Evolutionary conservation across 805 yeast genomes (phyloP), one percentile per base, ranked within the genome.

Genomic region (Myxozyma neotropica): DNA sequence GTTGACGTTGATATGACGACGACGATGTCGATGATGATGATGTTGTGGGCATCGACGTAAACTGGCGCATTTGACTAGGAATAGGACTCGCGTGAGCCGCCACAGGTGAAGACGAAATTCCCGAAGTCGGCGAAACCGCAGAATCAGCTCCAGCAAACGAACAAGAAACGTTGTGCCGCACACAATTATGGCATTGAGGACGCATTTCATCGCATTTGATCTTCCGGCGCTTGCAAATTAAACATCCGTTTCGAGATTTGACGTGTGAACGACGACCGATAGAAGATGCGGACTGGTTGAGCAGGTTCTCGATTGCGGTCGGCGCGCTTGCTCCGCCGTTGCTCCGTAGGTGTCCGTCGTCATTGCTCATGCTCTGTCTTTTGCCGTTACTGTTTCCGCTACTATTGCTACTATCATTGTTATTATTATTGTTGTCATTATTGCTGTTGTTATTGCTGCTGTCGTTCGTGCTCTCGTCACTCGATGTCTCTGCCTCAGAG

Each of bases 101-200:
- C 12, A 46, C 21, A 35, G 49, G 23, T 10, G 50, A 19, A 10
- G 36, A 10, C 17, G 50, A 17, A 5, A 42, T 21, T 10, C 29
- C 29, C 48, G 48, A 48, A 13, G 40, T 51, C 8, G 59, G 53
- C 43, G 59, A 33, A 6, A 29, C 10, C 10, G 33, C 33, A 29
- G 10, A 6, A 29, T 29, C 13, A 51, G 45, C 5, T 48, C 26
- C 24, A n/a, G 29, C 24, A 33, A 48, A 61, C 29, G 65, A 57
- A 53, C 66, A 62, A 7, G 33, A 15, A n/a, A 57, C 64, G n/a
- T 51, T 51, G 47, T 63, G 76, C 62, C 81, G 76, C 27, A 73
- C 65, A 69, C 89, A 85, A 67, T 83, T 83, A 52, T 73, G 71
- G 66, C 89, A 85, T 48, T 75, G 73, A 2, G 88, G 88, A 15